phyloP scores from a whole-genome alignment of 2,329 filamentous ascomycete species.

The Penicillium italicum region DNA sequence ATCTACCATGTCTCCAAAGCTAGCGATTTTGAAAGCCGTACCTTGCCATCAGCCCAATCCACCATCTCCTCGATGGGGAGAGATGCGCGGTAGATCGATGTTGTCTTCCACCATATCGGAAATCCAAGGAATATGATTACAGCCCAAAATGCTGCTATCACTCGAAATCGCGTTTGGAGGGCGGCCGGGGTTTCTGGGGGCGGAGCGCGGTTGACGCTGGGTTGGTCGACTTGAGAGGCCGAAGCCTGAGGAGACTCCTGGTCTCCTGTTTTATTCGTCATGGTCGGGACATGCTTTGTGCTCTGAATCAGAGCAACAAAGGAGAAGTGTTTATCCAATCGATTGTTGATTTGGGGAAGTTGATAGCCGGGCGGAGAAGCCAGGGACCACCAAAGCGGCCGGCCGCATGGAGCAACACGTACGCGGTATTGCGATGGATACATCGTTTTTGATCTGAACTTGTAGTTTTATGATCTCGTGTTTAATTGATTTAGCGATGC shows the following conservation, averaged over 20 bases:
- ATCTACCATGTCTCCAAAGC: neutral
- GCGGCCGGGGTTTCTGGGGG: slow-evolving; percentile 73
- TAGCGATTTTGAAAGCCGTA: slow-evolving; percentile 36
- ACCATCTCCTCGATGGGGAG: slow-evolving; percentile 83
- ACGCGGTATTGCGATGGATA: neutral
- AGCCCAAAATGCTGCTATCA: slow-evolving; percentile 87
- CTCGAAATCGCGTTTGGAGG: slow-evolving; percentile 64
- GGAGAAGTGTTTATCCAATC: slow-evolving; percentile 2
- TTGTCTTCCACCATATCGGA: slow-evolving; percentile 95
- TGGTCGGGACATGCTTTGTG: slow-evolving; percentile 36
- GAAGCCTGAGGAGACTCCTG: slow-evolving; percentile 25
- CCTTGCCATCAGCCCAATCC: slow-evolving; percentile 86
- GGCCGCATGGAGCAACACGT: neutral
- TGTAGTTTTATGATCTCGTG: neutral
- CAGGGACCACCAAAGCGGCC: slow-evolving; percentile 6
- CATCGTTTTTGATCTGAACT: neutral
- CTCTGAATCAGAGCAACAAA: slow-evolving; percentile 7
- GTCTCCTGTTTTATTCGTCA: slow-evolving; percentile 36
- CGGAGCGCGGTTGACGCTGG: slow-evolving; percentile 48
- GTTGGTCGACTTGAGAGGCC: slow-evolving; percentile 13
- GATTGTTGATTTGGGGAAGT: slow-evolving; percentile 15
- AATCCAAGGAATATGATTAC: slow-evolving; percentile 79
- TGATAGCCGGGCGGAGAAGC: slow-evolving; percentile 22
- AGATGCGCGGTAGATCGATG: slow-evolving; percentile 81
- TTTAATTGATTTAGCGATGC: neutral